Conservation (phyloP, 2,329 filamentous ascomycete species). For the Penicillium sp. region DNA sequence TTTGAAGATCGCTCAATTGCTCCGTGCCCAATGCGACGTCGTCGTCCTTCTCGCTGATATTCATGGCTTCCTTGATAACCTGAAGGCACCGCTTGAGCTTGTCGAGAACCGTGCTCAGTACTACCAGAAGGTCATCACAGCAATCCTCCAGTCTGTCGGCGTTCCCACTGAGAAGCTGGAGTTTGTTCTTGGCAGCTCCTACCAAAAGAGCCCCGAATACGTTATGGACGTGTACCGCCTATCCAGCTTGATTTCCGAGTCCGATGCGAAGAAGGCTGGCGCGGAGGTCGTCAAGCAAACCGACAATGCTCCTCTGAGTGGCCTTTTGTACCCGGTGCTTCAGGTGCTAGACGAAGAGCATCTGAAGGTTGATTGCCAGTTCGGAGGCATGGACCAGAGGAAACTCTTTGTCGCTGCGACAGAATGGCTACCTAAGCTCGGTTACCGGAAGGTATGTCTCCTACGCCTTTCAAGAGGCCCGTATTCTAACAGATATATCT, state of each 20-base stretch:
- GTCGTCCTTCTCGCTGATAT: slow-evolving; percentile 71
- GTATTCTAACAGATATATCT: slow-evolving; percentile 21
- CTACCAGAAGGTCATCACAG: slow-evolving; percentile 75
- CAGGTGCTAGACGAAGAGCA: slow-evolving; percentile 88
- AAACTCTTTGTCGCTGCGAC: slow-evolving; percentile 59
- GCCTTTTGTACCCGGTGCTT: slow-evolving; percentile 79
- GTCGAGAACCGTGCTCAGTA: slow-evolving; percentile 80
- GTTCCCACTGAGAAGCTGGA: slow-evolving; percentile 76
- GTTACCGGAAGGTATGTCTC: slow-evolving; percentile 65
- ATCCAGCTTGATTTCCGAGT: slow-evolving; percentile 57
- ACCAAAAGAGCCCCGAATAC: slow-evolving; percentile 69
- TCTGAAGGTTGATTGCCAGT: slow-evolving; percentile 82
- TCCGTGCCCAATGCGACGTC: slow-evolving; percentile 80
- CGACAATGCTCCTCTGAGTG: slow-evolving; percentile 70
- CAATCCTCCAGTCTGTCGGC: slow-evolving; percentile 72
- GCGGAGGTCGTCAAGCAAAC: slow-evolving; percentile 94
- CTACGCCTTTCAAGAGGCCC: background rate
- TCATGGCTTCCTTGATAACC: slow-evolving; percentile 54
- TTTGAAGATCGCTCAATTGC: slow-evolving; percentile 85
- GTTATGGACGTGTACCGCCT: slow-evolving; percentile 87
- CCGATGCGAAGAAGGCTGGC: slow-evolving; percentile 85
- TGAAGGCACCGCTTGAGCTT: slow-evolving; percentile 83
- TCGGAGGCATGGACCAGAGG: slow-evolving; percentile 60
- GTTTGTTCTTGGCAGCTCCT: slow-evolving; percentile 81
- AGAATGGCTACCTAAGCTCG: slow-evolving; percentile 81